A percentile compares a stretch with the other conserved stretches of the same genome.
Evolutionary conservation across 768 basidiomycete species (phyloP).

Genomic region (Saitozyma sp.): DNA sequence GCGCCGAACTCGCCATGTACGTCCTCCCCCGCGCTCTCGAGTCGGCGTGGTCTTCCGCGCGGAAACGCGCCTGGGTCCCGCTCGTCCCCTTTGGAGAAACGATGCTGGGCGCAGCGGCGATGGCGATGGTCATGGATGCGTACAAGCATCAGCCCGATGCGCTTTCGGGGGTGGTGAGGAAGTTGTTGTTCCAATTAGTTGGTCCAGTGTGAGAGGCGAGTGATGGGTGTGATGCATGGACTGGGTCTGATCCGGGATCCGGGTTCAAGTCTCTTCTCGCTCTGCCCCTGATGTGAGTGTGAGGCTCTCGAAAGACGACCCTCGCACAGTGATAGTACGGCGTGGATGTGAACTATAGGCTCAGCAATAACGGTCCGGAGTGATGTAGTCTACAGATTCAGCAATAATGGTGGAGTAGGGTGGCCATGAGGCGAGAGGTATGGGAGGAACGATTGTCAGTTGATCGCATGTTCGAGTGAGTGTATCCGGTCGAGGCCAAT

Average conservation of each 20-base stretch:
- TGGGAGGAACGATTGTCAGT: too few relatives aligned
- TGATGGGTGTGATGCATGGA: background rate
- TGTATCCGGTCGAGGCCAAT: background rate
- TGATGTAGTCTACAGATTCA: too few relatives aligned
- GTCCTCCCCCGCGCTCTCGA: constrained; percentile 82
- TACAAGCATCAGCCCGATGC: constrained; percentile 51
- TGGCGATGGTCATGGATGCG: constrained; percentile 84
- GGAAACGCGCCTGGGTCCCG: constrained; percentile 71
- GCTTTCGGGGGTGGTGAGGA: constrained; percentile 42
- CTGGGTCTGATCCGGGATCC: background rate
- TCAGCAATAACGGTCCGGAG: too few relatives aligned
- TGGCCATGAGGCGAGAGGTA: too few relatives aligned
- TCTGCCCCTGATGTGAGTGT: too few relatives aligned
- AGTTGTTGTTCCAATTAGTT: constrained; percentile 47
- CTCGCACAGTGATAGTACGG: too few relatives aligned
- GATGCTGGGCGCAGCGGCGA: constrained; percentile 68
- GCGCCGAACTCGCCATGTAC: constrained; percentile 67
- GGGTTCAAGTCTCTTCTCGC: too few relatives aligned
- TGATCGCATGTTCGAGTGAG: background rate
- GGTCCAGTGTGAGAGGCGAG: constrained; percentile 38
- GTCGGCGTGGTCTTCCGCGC: constrained; percentile 78
- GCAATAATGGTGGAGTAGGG: too few relatives aligned
- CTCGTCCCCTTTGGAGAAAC: constrained; percentile 53
- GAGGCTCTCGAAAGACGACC: too few relatives aligned
- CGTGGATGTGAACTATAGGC: too few relatives aligned